Base-by-base conservation (phyloP, 768 basidiomycete genomes). In the Dacryopinax spathularia region DNA sequence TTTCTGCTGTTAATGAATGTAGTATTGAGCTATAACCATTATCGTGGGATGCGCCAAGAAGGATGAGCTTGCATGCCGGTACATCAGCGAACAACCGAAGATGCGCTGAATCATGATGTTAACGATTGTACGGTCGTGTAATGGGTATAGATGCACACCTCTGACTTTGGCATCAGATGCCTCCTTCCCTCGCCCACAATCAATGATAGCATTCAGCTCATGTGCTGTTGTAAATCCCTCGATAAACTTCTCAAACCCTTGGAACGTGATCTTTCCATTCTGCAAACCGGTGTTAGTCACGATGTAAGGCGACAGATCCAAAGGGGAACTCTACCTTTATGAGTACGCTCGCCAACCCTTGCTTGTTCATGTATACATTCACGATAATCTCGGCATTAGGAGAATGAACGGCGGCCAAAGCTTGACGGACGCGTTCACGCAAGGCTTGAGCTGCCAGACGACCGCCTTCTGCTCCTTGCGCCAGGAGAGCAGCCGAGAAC, bases 1-100 rank as follows among this genome's bases (percentile, higher is more conserved):
- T 56, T 56, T 56, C 48, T 29, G 48, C 48, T 56, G 48, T 56
- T 56, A 56, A 56, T 27, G 48, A 56, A 56, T 56, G 48, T 56
- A 56, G 48, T 15, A 56, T 56, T 27, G 48, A 56, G 25, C 48
- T 56, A 18, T 56, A 56, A 20, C 48, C 48, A 31, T 56, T 56
- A 20, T 56, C 48, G 25, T 56, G 48, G 25, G 48, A 56, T 15
- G 48, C 48, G 25, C 48, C 48, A 31, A 56, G 48, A 3, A 56
- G 5, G 22, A 56, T 56, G 48, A 56, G 48, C 31, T 56, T 56
- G 48, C 48, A 56, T 10, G 48, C 48, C 4, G 48, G 10, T 10
- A 56, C 25, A 29, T 56, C 48, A 18, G 48, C 48, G 18, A 27
- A 56, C 10, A 56, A 29, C 3, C 48, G 48, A 25, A 56, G 29